phyloP scores from a whole-genome alignment of 768 basidiomycete genomes.

The Pleurotus eryngii region DNA sequence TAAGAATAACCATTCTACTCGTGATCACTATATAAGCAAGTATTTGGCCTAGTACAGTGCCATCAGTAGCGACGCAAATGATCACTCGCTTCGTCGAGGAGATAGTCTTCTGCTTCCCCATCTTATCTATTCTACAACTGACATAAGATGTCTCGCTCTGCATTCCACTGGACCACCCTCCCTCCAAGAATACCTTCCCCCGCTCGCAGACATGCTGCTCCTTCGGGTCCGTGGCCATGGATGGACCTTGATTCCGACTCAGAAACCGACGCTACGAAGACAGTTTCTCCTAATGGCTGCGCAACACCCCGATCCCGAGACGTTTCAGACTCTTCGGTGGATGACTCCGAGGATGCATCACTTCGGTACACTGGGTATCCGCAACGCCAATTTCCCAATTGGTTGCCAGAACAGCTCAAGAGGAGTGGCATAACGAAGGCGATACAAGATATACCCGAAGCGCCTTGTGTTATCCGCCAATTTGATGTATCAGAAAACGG shows the following conservation, averaged over 20 bases:
- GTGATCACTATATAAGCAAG: too few species aligned
- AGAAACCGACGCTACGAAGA: background rate
- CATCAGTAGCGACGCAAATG: too few species aligned
- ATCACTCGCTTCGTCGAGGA: too few species aligned
- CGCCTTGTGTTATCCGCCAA: constrained; percentile 27
- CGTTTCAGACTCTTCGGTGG: too few species aligned
- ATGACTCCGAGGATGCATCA: background rate
- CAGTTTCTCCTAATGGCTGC: constrained; percentile 1
- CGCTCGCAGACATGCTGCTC: constrained; percentile 36
- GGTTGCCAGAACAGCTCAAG: background rate
- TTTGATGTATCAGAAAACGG: constrained; percentile 38
- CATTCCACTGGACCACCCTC: constrained; percentile 6
- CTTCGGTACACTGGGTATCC: constrained; percentile 25
- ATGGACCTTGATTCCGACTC: constrained; percentile 3
- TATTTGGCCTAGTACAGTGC: too few species aligned
- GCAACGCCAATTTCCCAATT: background rate
- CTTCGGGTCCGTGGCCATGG: constrained; percentile 32
- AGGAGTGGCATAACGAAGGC: constrained; percentile 24
- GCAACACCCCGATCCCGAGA: background rate
- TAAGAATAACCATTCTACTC: too few species aligned
- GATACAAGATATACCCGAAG: constrained; percentile 18
- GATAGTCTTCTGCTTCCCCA: background rate
- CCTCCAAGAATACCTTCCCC: constrained; percentile 27
- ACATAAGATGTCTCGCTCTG: background rate
- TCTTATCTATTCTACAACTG: background rate